A percentile compares a stretch with the other conserved stretches of the same genome.
Evolutionary conservation across 305 asterid genomes (phyloP).

Genomic region (Fraxinus paxiana): DNA sequence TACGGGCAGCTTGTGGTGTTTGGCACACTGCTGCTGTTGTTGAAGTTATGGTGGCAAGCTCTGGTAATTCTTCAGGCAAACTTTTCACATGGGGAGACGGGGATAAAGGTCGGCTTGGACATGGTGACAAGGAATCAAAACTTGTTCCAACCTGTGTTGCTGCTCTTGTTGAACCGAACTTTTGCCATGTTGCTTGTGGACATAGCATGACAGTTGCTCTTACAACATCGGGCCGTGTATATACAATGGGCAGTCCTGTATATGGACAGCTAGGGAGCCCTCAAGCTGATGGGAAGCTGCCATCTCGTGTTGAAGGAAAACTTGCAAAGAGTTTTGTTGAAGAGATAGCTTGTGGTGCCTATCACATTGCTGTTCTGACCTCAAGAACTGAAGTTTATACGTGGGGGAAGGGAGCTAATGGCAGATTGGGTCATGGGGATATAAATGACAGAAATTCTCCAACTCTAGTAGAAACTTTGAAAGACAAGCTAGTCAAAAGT

Average conservation of each 20-base stretch:
- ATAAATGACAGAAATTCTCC: slow-evolving; percentile 62
- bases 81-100: slow-evolving; percentile 94
- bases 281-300: slow-evolving; percentile 62
- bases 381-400: slow-evolving; percentile 78
- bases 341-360: slow-evolving; percentile 68
- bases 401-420: slow-evolving; percentile 87
- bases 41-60: slow-evolving; percentile 56
- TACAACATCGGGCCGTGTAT: slow-evolving; percentile 84
- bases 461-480: slow-evolving; percentile 69
- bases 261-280: slow-evolving; percentile 80
- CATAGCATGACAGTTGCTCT: slow-evolving; percentile 60
- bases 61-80: slow-evolving; percentile 54
- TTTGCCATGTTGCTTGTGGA: slow-evolving; percentile 76
- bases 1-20: slow-evolving; percentile 66
- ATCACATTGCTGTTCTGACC: slow-evolving; percentile 73
- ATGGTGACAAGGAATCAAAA: slow-evolving; percentile 65
- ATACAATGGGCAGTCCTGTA: slow-evolving; percentile 64
- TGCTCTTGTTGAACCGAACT: slow-evolving; percentile 64
- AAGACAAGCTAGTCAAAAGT: slow-evolving; percentile 74
- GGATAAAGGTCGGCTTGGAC: slow-evolving; percentile 69
- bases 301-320: slow-evolving; percentile 66
- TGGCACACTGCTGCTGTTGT: slow-evolving; percentile 95
- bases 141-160: slow-evolving; percentile 75
- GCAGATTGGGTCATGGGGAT: slow-evolving; percentile 88
- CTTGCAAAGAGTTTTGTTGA: slow-evolving; percentile 81